phyloP scores from a whole-genome alignment of 73 alveolate genomes.

The Symbiodinium natans region DNA sequence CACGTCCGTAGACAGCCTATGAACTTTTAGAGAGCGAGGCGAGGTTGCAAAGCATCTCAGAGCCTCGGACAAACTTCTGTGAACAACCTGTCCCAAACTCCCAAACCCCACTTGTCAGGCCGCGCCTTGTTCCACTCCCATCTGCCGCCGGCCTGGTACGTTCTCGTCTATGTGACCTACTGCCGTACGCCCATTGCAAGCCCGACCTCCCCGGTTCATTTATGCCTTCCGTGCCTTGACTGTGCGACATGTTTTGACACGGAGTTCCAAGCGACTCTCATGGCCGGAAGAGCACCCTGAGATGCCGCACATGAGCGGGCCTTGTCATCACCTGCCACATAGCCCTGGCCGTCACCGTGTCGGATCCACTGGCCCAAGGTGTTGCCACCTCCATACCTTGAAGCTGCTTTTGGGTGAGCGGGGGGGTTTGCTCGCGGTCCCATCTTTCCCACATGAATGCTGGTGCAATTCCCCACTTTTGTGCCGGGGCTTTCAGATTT shows the following conservation, averaged over 20 bases:
- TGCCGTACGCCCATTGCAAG: no score
- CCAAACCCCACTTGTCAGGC: no score
- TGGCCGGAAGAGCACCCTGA: no score
- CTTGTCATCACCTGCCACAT: neutral
- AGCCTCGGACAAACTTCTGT: neutral
- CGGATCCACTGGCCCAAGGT: neutral
- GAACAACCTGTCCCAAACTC: no score
- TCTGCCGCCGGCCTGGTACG: neutral
- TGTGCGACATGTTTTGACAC: no score
- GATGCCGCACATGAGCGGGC: no score
- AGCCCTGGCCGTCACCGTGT: constrained; percentile 27
- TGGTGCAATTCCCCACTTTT: neutral
- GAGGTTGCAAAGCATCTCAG: neutral
- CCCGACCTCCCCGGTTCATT: no score
- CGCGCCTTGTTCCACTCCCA: constrained; percentile 14
- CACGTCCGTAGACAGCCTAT: neutral
- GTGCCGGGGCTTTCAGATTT: neutral
- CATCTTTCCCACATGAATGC: no score
- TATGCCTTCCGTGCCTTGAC: no score
- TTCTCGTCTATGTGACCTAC: no score
- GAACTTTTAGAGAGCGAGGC: neutral
- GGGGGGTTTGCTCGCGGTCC: no score
- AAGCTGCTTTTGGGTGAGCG: neutral
- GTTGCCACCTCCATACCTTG: constrained; percentile 1
- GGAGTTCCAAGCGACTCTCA: no score